Evolutionary conservation across 441 rosid genomes (phyloP), one percentile per base, ranked within the genome.

Genomic region (Brassica hybrid): DNA sequence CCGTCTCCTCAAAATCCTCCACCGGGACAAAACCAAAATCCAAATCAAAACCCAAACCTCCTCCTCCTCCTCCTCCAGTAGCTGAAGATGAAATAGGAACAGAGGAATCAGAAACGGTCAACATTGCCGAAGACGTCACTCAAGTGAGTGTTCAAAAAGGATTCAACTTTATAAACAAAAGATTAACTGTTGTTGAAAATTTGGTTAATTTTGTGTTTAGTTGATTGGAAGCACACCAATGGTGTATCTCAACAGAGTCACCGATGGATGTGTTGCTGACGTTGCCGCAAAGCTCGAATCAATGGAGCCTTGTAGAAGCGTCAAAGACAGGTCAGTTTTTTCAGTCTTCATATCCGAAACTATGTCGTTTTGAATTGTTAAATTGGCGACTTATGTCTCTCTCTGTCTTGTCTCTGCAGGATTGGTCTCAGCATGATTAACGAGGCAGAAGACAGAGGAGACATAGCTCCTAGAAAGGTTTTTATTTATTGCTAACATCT

Each of bases 301-400:
- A 65, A 91, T 95, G 99, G 94, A 95, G 79, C 98, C 97, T 30
- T 95, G 98, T 80, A 83, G 91, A 67, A 93, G 98, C 63, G 97
- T 93, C 76, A 95, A 95, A 66, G 98, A 93, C 75, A 89, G 99
- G 99, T 93, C 76, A 11, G 7, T 4, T 27, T 19, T 4, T 58
- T 72, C 72, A 16, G 6, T 4, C 21, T 56, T 58, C 74, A n/a
- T 57, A 19, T 61, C 8, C 9, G 16, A 14, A 10, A 13, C 34
- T 60, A n/a, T 2, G 18, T 27, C 32, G 32, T 27, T 27, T 27
- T 0, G 6, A 23, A 27, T 27, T 27, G 32, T 27, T 27, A 27
- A 27, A 27, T 4, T 27, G 0, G n/a, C n/a, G 32, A 27, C 32
- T 27, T 27, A 27, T 27, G 23, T 27, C 5, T 23, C 27, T 7